A percentile compares a stretch with the other conserved stretches of the same genome.
Evolutionary conservation across 108 stramenopile species (phyloP).

Genomic region (Nitzschia sp.): DNA sequence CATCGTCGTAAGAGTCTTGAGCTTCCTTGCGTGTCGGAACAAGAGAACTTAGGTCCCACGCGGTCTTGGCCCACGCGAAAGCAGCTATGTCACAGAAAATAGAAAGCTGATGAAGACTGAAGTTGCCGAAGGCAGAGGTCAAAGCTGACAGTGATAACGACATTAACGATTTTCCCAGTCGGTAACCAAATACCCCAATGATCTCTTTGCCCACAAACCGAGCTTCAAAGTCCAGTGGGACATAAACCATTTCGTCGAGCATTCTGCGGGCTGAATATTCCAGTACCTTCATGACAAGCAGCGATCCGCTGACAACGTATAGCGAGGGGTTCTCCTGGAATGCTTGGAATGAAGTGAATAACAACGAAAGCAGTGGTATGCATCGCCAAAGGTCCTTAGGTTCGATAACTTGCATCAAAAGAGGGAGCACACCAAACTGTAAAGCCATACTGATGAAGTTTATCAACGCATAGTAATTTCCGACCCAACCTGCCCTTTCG

Average conservation of each 20-base stretch:
- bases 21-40: constrained; percentile 80
- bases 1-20: constrained; percentile 33
- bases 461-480: constrained; percentile 76
- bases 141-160: constrained; percentile 74
- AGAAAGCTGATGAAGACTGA: constrained; percentile 62
- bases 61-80: constrained; percentile 53
- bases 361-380: constrained; percentile 61
- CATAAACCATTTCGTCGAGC: constrained; percentile 89
- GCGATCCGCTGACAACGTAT: constrained; percentile 59
- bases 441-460: constrained; percentile 71
- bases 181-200: constrained; percentile 85
- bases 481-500: constrained; percentile 79
- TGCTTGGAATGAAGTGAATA: constrained; percentile 41
- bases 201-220: constrained; percentile 87
- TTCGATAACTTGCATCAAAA: constrained; percentile 58
- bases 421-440: constrained; percentile 72
- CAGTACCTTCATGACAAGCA: constrained; percentile 78
- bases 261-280: constrained; percentile 85
- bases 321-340: constrained; percentile 60
- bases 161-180: constrained; percentile 78
- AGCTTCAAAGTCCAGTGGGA: constrained; percentile 83
- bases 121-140: constrained; percentile 53
- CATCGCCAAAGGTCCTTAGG: constrained; percentile 67
- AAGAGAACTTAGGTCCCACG: constrained; percentile 71
- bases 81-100: constrained; percentile 60